phyloP scores from a whole-genome alignment of 257 asterid genomes.

The Fraxinus quadrangulata region DNA sequence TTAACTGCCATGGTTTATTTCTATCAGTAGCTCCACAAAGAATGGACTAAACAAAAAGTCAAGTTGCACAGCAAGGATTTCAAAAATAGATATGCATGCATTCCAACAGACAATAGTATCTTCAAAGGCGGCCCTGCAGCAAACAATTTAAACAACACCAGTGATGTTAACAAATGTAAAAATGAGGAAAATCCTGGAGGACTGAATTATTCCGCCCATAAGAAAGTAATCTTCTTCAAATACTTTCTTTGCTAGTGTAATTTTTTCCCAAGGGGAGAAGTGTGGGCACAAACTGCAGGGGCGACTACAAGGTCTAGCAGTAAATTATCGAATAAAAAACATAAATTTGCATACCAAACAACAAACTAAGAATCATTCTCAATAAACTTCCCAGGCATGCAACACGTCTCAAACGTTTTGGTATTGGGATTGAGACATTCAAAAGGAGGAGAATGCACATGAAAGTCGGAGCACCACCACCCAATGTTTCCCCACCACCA shows the following conservation, averaged over 20 bases:
- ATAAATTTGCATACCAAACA: not conserved
- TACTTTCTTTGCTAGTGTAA: not conserved
- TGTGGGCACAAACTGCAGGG: not conserved
- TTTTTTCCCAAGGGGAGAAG: not conserved
- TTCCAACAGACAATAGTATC: not conserved
- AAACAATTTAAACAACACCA: not conserved
- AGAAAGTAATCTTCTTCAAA: not conserved
- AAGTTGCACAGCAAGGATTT: not conserved
- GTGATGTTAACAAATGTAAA: not conserved
- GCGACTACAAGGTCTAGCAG: not conserved
- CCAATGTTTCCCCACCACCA: not conserved
- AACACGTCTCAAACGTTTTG: not conserved
- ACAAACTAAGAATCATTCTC: not conserved
- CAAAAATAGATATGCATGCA: no score
- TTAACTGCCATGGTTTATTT: not conserved
- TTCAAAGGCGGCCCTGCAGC: not conserved
- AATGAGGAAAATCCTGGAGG: not conserved
- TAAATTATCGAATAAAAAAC: not conserved
- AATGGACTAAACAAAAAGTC: not conserved
- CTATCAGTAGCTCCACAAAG: not conserved
- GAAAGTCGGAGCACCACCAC: not conserved
- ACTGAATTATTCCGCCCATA: not conserved
- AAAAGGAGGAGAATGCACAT: not conserved
- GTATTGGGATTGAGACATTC: not conserved
- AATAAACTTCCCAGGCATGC: not conserved